These are phyloP conservation scores for Alopecurus myosuroides DNA, from an alignment of 176 grass and related monocot genomes.

Conservation along the genomic window DNA sequence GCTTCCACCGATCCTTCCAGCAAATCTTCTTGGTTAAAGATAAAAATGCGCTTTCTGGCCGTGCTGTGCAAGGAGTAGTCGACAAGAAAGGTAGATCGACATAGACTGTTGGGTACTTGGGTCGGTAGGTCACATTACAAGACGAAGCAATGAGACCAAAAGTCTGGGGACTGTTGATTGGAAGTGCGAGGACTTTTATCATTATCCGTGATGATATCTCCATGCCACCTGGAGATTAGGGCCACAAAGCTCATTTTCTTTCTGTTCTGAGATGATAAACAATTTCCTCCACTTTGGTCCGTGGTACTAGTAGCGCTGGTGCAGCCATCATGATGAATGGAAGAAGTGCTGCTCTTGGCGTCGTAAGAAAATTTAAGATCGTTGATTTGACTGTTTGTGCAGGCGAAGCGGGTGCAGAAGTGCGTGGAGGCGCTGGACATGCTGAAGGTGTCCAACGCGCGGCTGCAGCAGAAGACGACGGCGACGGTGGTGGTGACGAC, in stretches of 20 bases:
- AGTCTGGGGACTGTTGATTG: background rate
- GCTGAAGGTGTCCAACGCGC: constrained; percentile 69
- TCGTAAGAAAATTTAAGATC: background rate
- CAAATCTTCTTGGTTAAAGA: background rate
- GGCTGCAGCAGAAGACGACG: constrained; percentile 25
- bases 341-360: background rate
- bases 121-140: too few relatives aligned
- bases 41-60: background rate
- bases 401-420: constrained; percentile 98
- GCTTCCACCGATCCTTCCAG: background rate
- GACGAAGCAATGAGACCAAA: background rate
- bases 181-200: background rate
- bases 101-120: background rate
- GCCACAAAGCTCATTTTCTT: background rate
- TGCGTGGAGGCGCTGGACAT: constrained; percentile 87
- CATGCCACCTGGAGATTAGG: background rate
- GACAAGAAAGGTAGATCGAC: constrained; percentile 12
- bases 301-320: background rate
- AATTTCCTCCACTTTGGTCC: background rate
- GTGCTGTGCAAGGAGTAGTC: constrained; percentile 19
- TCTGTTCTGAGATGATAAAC: background rate
- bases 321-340: background rate
- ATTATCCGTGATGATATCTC: background rate
- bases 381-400: background rate
- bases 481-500: constrained; percentile 56